Conservation (phyloP, 2,329 filamentous ascomycete species). For the Triangularia setosa region DNA sequence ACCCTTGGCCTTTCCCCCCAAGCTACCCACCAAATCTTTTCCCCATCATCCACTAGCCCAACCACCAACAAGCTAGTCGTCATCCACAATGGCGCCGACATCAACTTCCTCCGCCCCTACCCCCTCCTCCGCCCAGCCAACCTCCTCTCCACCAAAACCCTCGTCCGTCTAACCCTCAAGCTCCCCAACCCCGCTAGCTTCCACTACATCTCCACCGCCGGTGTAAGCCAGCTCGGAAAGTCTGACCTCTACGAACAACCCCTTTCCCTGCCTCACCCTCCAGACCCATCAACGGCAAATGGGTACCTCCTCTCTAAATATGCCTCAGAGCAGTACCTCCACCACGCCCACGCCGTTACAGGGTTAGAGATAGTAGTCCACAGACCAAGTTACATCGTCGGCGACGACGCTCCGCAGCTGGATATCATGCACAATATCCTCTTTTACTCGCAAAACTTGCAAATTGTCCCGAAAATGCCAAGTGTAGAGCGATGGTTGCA, state of each 20-base stretch:
- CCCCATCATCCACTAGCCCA: neutral
- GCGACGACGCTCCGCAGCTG: slow-evolving; percentile 7
- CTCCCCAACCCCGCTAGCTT: slow-evolving; percentile 14
- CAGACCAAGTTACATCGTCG: slow-evolving; percentile 24
- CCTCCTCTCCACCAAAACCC: slow-evolving; percentile 32
- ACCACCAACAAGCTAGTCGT: slow-evolving; percentile 12
- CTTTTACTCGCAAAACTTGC: neutral
- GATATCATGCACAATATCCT: slow-evolving; percentile 21
- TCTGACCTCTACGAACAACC: slow-evolving; percentile 1
- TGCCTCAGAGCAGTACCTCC: slow-evolving; percentile 31
- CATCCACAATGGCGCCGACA: slow-evolving; percentile 47
- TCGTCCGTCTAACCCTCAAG: slow-evolving; percentile 30
- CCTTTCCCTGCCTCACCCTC: neutral
- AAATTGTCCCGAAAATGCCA: neutral
- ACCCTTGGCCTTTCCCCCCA: slow-evolving; percentile 23
- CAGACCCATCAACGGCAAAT: neutral
- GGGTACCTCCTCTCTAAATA: slow-evolving; percentile 34
- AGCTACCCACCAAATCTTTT: neutral
- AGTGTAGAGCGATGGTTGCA: neutral
- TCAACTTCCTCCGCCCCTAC: slow-evolving; percentile 37
- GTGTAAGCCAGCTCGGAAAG: slow-evolving; percentile 9
- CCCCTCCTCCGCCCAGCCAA: slow-evolving; percentile 33
- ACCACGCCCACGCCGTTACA: slow-evolving; percentile 13
- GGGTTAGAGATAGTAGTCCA: slow-evolving; percentile 30
- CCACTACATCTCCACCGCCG: slow-evolving; percentile 31